These are phyloP conservation scores for Paracoccidioides brasiliensis DNA, from an alignment of 2,329 filamentous ascomycete genomes.

Conservation along the genomic window DNA sequence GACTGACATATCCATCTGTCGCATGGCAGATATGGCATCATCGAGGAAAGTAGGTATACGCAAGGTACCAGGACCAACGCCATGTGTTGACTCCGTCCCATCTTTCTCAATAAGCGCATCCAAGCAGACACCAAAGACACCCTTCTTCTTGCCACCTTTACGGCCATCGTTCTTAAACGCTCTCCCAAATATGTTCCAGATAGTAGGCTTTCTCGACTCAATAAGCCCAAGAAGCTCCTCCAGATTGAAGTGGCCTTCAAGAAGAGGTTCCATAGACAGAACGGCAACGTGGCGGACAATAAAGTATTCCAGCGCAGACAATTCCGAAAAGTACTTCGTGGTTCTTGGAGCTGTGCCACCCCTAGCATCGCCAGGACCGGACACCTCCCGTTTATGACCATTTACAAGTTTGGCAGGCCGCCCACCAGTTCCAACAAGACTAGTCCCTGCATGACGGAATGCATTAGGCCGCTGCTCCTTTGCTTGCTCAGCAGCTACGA, in stretches of 20 bases:
- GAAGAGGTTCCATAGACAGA: slow-evolving; percentile 81
- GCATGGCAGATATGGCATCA: slow-evolving; percentile 85
- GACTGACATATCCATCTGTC: slow-evolving; percentile 97
- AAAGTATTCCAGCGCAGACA: slow-evolving; percentile 92
- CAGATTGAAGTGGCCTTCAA: slow-evolving; percentile 82
- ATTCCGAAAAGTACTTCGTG: slow-evolving; percentile 88
- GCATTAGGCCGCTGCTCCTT: slow-evolving; percentile 76
- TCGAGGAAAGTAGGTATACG: slow-evolving; percentile 92
- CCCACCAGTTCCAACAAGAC: slow-evolving; percentile 46
- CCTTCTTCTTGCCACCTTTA: slow-evolving; percentile 75
- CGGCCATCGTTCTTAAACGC: slow-evolving; percentile 71
- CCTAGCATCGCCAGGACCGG: slow-evolving; percentile 37
- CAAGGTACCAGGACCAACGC: slow-evolving; percentile 80
- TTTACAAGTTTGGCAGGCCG: slow-evolving; percentile 54
- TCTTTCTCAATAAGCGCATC: slow-evolving; percentile 85
- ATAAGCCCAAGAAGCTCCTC: slow-evolving; percentile 88
- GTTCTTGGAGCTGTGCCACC: slow-evolving; percentile 42
- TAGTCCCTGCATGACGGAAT: slow-evolving; percentile 60
- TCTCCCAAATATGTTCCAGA: slow-evolving; percentile 97
- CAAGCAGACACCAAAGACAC: slow-evolving; percentile 78
- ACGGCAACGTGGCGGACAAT: slow-evolving; percentile 93
- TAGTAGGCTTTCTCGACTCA: slow-evolving; percentile 81
- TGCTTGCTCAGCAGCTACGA: slow-evolving; percentile 90
- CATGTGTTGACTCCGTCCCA: slow-evolving; percentile 93
- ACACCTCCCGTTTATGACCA: slow-evolving; percentile 56